Percentiles rank a stretch among this genome's conserved stretches.
These are phyloP conservation scores for Suillus occidentalis DNA, from an alignment of 768 basidiomycete species.

Conservation along the genomic window DNA sequence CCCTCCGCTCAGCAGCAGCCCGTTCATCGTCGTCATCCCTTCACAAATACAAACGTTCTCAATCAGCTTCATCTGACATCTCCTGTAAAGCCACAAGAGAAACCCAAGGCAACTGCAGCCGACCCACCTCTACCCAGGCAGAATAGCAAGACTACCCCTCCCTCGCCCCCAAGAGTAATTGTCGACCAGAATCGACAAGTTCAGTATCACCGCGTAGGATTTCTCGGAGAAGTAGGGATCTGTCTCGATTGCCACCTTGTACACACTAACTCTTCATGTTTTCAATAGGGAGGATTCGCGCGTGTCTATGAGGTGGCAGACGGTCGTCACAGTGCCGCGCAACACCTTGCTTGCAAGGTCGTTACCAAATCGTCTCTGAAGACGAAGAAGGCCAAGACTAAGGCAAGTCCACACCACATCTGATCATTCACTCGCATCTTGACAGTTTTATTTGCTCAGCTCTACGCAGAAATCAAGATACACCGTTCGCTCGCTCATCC, in stretches of 20 bases:
- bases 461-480: conserved; percentile 99
- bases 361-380: conserved; percentile 90
- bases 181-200: conserved; percentile 56
- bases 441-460: conserved; percentile 42
- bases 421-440: neutral
- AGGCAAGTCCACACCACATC: conserved; percentile 47
- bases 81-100: conserved; percentile 38
- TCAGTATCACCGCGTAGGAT: conserved; percentile 72
- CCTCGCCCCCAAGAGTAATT: conserved; percentile 78
- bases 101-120: conserved; percentile 37
- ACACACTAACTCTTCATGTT: neutral
- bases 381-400: conserved; percentile 96
- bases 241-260: neutral
- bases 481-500: conserved; percentile 89
- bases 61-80: conserved; percentile 31
- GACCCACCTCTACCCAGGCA: conserved; percentile 78
- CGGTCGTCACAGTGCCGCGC: conserved; percentile 39
- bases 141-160: conserved; percentile 79
- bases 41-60: conserved; percentile 42
- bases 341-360: conserved; percentile 85
- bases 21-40: conserved; percentile 40
- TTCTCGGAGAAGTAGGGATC: conserved; percentile 77
- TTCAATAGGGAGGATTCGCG: conserved; percentile 81
- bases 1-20: conserved; percentile 30
- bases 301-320: conserved; percentile 95